These are phyloP conservation scores for Barnettozyma californica DNA, from an alignment of 805 yeast species.

Conservation along the genomic window DNA sequence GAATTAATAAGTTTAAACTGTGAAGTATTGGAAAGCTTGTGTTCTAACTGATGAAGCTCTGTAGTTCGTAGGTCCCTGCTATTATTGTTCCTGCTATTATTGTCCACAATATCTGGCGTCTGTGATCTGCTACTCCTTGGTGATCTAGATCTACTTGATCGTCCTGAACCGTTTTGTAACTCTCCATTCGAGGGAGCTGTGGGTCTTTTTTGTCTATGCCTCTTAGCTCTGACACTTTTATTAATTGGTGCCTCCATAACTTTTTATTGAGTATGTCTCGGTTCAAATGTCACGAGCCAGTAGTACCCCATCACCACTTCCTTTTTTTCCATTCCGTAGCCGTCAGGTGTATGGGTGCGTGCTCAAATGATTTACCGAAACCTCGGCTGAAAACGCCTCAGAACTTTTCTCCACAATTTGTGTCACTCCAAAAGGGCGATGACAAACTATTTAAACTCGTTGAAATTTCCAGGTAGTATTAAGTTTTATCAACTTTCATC, in stretches of 20 bases:
- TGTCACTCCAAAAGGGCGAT: background rate
- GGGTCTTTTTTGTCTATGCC: background rate
- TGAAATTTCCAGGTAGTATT: background rate
- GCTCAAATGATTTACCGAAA: background rate
- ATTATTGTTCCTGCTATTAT: no score
- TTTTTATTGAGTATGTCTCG: background rate
- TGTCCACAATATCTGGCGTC: background rate
- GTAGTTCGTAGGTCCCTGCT: constrained; percentile 5
- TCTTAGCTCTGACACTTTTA: background rate
- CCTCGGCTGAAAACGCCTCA: constrained; percentile 4
- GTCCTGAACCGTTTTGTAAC: background rate
- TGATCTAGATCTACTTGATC: background rate
- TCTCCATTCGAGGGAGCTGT: background rate
- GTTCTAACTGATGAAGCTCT: constrained; percentile 14
- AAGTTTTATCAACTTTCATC: background rate
- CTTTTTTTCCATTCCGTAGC: background rate
- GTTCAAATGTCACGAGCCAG: background rate
- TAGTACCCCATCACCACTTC: background rate
- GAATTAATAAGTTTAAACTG: constrained; percentile 19
- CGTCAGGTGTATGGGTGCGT: background rate
- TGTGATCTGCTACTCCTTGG: background rate
- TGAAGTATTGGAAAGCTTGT: constrained; percentile 8
- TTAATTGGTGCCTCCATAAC: background rate
- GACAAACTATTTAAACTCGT: constrained; percentile 1
- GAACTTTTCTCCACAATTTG: constrained; percentile 4